These are phyloP conservation scores for Leccinum subrobustum DNA, from an alignment of 1,284 basidiomycete species.

Conservation along the genomic window DNA sequence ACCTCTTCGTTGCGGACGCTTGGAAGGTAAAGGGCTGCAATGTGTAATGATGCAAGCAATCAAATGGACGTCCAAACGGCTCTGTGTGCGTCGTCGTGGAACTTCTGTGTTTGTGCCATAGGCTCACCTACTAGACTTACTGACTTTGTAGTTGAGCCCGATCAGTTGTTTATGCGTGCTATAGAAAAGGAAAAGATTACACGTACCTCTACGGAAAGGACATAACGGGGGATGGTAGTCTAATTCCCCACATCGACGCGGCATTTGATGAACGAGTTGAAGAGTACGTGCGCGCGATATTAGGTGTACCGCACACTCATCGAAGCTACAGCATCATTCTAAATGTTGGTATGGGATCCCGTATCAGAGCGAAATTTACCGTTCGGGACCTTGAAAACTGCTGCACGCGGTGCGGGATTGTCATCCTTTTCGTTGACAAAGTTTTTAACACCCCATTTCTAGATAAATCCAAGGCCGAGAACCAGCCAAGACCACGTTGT, in stretches of 20 bases:
- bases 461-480: constrained; percentile 72
- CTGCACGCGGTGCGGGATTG: constrained; percentile 66
- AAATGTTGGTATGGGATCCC: constrained; percentile 97
- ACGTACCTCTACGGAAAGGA: constrained; percentile 89
- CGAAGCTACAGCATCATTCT: constrained; percentile 69
- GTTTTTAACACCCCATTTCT: constrained; percentile 5
- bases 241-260: constrained; percentile 80
- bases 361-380: constrained; percentile 81
- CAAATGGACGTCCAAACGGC: too few species aligned
- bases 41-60: too few species aligned
- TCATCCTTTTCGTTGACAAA: not conserved
- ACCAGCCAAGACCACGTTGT: constrained; percentile 87
- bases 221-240: constrained; percentile 66
- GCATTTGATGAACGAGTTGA: constrained; percentile 76
- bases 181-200: constrained; percentile 90
- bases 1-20: too few species aligned
- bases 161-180: constrained; percentile 1
- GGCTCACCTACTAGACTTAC: too few species aligned
- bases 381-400: constrained; percentile 90
- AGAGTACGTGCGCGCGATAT: constrained; percentile 54
- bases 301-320: not conserved
- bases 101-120: too few species aligned
- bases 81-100: too few species aligned
- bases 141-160: not conserved
- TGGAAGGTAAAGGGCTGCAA: too few species aligned